Evolutionary conservation across 2,329 filamentous ascomycete genomes (phyloP), one percentile per base, ranked within the genome.

Genomic region (Cercospora nicotianae): DNA sequence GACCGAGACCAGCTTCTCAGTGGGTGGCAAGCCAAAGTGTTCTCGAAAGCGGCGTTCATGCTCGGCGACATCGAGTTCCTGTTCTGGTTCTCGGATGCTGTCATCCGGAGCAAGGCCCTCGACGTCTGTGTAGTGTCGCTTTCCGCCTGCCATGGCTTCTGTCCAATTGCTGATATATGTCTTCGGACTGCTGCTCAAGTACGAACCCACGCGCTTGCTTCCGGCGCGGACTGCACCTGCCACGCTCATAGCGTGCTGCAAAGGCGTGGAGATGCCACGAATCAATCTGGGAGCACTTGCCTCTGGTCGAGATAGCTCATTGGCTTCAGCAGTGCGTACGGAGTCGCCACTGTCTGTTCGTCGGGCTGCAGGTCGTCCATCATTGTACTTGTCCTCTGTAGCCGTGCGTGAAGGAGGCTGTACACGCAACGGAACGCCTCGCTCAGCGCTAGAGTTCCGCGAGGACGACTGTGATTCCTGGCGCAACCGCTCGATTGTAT

Each of bases 81-180:
- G 86, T 72, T 88, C 86, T 0, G 82, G 79, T 53, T 87, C 85
- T 42, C 84, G 81, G 2, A 84, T 80, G 64, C 82, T 81, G 69
- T 96, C 92, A 74, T 90, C 90, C 1, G 90, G 87, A 20, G 80
- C 77, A 9, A 89, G 84, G 13, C 86, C 82, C 76, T 92, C 88
- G 23, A 86, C 87, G 20, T 93, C 91, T 60, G 90, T 89, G 75
- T 98, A 99, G 79, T 98, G 94, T 75, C 90, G 93, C 74, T 90
- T 90, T 12, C 92, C 92, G 36, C 95, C 95, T 72, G 93, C 92
- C 89, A 95, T 95, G 91, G 98, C 98, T 42, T 93, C 94, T 0
- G 94, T 96, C 0, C 98, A 94, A 79, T 97, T 98, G 76, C 96
- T 94, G 33, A 97, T 90, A 77, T 98, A 98, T 1, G 93, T 93